Percentiles rank a stretch among this genome's conserved stretches.
phyloP scores from a whole-genome alignment of 306 rosid genomes.

The Vigna mungo region DNA sequence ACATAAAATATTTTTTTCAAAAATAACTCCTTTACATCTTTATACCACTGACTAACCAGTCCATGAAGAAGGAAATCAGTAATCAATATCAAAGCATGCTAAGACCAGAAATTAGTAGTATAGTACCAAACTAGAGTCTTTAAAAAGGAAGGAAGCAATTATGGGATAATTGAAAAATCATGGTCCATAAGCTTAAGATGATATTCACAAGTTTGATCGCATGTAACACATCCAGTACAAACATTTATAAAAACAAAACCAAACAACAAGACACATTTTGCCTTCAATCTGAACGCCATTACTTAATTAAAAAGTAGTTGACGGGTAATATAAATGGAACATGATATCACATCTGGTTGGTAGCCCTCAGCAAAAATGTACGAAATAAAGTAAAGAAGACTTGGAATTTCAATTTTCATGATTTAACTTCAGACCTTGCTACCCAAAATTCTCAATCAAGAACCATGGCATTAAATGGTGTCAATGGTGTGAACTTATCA shows the following conservation, averaged over 20 bases:
- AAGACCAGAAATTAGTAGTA: conserved; percentile 5
- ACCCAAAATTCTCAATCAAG: conserved; percentile 25
- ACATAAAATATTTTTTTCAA: too few species aligned
- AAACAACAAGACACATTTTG: not conserved
- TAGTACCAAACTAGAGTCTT: conserved; percentile 25
- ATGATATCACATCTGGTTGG: not conserved
- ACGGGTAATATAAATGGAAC: conserved; percentile 10
- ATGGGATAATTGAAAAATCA: not conserved
- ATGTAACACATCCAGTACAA: too few species aligned
- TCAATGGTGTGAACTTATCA: conserved; percentile 36
- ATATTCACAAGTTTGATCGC: not conserved
- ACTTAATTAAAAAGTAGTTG: conserved; percentile 31
- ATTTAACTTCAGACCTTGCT: conserved; percentile 26
- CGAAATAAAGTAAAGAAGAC: conserved; percentile 1
- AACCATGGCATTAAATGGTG: conserved; percentile 7
- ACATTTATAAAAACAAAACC: not conserved
- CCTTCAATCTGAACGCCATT: not conserved
- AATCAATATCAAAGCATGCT: too few species aligned
- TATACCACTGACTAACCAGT: too few species aligned
- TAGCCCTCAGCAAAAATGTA: conserved; percentile 31
- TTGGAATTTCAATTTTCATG: conserved; percentile 21
- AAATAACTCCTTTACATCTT: too few species aligned
- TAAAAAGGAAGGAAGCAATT: not conserved
- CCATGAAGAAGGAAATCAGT: too few species aligned
- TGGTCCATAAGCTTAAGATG: conserved; percentile 6